These are phyloP conservation scores for Spencermartinsiella europaea DNA, from an alignment of 805 yeast species.

Conservation along the genomic window DNA sequence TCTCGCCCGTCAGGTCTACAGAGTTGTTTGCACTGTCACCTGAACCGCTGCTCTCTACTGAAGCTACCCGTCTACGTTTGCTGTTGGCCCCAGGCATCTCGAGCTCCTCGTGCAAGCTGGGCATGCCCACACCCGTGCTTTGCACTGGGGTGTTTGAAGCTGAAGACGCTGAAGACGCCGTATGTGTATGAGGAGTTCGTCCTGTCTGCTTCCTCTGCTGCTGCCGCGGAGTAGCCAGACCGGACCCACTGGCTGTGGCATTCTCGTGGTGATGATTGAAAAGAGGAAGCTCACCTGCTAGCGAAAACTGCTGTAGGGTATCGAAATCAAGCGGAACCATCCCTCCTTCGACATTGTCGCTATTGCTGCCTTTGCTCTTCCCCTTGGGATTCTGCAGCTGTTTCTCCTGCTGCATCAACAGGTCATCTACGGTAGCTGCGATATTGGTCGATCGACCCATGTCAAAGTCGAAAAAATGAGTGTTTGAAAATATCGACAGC, in stretches of 20 bases:
- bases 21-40: neutral
- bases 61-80: neutral
- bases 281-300: slow-evolving; percentile 30
- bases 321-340: slow-evolving; percentile 24
- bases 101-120: slow-evolving; percentile 3
- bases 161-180: slow-evolving; percentile 2
- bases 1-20: neutral
- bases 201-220: slow-evolving; percentile 7
- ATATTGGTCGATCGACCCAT: slow-evolving; percentile 40
- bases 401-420: slow-evolving; percentile 37
- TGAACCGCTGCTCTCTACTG: neutral
- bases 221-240: slow-evolving; percentile 1
- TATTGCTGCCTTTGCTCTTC: slow-evolving; percentile 6
- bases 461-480: slow-evolving; percentile 41
- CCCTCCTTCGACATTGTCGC: slow-evolving; percentile 3
- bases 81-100: neutral
- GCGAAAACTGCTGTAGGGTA: slow-evolving; percentile 29
- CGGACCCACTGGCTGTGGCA: neutral
- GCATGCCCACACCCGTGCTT: slow-evolving; percentile 7
- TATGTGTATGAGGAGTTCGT: slow-evolving; percentile 3
- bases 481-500: slow-evolving; percentile 38
- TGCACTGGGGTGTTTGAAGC: slow-evolving; percentile 2
- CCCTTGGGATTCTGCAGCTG: slow-evolving; percentile 28
- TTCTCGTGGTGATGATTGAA: neutral
- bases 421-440: slow-evolving; percentile 36